Evolutionary conservation across 495 filamentous ascomycete genomes (phyloP).

Genomic region (Tuber aestivum): DNA sequence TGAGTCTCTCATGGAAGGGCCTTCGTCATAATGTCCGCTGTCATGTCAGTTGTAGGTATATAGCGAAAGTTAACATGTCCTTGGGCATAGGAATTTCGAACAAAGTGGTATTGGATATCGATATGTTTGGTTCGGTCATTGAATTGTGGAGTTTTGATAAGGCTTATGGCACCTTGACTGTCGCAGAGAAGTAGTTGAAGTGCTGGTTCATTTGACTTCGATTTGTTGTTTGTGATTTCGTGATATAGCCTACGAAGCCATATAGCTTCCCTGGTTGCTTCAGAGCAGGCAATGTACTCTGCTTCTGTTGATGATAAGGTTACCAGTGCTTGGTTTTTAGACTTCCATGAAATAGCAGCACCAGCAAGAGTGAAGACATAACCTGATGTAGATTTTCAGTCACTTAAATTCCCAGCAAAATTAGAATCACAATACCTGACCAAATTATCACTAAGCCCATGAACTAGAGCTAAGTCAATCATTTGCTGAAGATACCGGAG

Average conservation of each 20-base stretch:
- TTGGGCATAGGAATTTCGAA: too few relatives aligned
- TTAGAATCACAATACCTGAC: slow-evolving; percentile 13
- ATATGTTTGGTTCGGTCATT: too few relatives aligned
- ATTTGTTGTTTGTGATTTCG: neutral
- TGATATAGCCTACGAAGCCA: neutral
- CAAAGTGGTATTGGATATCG: too few relatives aligned
- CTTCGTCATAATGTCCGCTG: neutral
- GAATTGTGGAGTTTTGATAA: too few relatives aligned
- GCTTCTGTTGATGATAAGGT: slow-evolving; percentile 10
- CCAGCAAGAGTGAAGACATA: slow-evolving; percentile 26
- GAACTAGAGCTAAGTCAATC: neutral
- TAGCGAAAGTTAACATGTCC: too few relatives aligned
- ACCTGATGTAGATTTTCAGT: slow-evolving; percentile 25
- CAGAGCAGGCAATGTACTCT: slow-evolving; percentile 13
- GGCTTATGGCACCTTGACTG: too few relatives aligned
- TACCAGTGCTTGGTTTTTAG: slow-evolving; percentile 2
- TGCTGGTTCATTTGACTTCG: too few relatives aligned
- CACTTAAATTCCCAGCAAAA: slow-evolving; percentile 15
- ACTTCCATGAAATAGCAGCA: slow-evolving; percentile 2
- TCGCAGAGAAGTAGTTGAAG: too few relatives aligned
- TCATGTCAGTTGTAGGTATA: neutral
- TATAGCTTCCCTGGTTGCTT: slow-evolving; percentile 7
- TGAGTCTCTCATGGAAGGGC: neutral
- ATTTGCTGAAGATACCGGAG: slow-evolving; percentile 30
- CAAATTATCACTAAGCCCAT: neutral